Percentiles rank a stretch among this genome's conserved stretches.
Evolutionary conservation across 345 rosid genomes (phyloP).

Genomic region (Iberis pinnata): DNA sequence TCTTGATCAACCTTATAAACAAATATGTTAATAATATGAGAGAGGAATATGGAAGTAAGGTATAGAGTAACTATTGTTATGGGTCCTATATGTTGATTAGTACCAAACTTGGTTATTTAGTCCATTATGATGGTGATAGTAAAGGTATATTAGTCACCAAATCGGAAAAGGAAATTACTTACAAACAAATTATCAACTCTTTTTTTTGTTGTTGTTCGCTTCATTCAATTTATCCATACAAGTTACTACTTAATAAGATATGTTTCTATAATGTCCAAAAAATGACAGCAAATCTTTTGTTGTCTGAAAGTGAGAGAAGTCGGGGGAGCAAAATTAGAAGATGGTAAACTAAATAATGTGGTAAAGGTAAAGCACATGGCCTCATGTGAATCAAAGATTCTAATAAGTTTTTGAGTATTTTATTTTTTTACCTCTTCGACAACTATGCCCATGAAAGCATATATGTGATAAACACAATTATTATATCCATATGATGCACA

Average conservation of each 20-base stretch:
- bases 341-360: constrained; percentile 21
- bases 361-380: constrained; percentile 21
- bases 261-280: too few species aligned
- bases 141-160: constrained; percentile 2
- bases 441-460: constrained; percentile 27
- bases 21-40: too few species aligned
- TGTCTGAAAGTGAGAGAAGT: constrained; percentile 24
- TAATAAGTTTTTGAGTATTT: neutral
- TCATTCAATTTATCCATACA: too few species aligned
- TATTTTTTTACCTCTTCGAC: constrained; percentile 24
- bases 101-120: constrained; percentile 20
- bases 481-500: constrained; percentile 21
- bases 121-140: neutral
- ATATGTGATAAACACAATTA: constrained; percentile 19
- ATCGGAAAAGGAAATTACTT: neutral
- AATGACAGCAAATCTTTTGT: constrained; percentile 15
- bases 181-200: neutral
- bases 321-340: too few species aligned
- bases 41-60: neutral
- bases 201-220: neutral
- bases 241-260: too few species aligned
- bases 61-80: constrained; percentile 12
- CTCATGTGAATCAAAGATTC: constrained; percentile 21
- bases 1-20: too few species aligned
- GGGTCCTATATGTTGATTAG: constrained; percentile 21